phyloP scores from a whole-genome alignment of 2,329 filamentous ascomycete genomes.

The Chaetomium sp. region DNA sequence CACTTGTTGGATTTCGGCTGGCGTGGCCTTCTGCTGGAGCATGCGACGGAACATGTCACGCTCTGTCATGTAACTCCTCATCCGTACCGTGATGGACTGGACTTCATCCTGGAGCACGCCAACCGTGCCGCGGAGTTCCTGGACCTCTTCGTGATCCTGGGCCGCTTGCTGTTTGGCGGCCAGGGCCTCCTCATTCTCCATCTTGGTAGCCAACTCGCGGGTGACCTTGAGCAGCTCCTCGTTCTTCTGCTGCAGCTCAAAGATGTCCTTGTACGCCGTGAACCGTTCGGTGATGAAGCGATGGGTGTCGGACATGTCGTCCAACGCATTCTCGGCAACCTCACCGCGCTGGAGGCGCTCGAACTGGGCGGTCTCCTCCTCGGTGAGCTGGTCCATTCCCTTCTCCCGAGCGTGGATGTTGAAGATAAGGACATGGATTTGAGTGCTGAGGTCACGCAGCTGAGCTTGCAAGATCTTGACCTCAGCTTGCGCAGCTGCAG shows the following conservation, averaged over 20 bases:
- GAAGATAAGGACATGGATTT: slow-evolving; percentile 84
- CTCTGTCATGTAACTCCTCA: slow-evolving; percentile 91
- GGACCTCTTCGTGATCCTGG: slow-evolving; percentile 62
- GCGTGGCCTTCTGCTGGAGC: slow-evolving; percentile 62
- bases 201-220: slow-evolving; percentile 75
- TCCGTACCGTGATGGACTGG: slow-evolving; percentile 70
- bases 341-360: slow-evolving; percentile 73
- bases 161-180: slow-evolving; percentile 57
- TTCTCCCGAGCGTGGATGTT: slow-evolving; percentile 78
- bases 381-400: slow-evolving; percentile 63
- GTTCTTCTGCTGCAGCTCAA: slow-evolving; percentile 83
- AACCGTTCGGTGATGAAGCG: slow-evolving; percentile 83
- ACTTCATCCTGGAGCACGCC: slow-evolving; percentile 68
- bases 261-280: slow-evolving; percentile 81
- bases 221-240: slow-evolving; percentile 75
- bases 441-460: slow-evolving; percentile 79
- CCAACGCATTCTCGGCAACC: slow-evolving; percentile 60
- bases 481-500: slow-evolving; percentile 59
- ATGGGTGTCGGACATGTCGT: slow-evolving; percentile 77
- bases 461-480: slow-evolving; percentile 76
- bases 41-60: slow-evolving; percentile 97
- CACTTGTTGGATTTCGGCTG: slow-evolving; percentile 58
- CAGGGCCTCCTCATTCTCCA: slow-evolving; percentile 84
- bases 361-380: slow-evolving; percentile 67
- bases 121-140: slow-evolving; percentile 41